Evolutionary conservation across 352 stramenopile species (phyloP).

Genomic region (Peronospora tabacina): DNA sequence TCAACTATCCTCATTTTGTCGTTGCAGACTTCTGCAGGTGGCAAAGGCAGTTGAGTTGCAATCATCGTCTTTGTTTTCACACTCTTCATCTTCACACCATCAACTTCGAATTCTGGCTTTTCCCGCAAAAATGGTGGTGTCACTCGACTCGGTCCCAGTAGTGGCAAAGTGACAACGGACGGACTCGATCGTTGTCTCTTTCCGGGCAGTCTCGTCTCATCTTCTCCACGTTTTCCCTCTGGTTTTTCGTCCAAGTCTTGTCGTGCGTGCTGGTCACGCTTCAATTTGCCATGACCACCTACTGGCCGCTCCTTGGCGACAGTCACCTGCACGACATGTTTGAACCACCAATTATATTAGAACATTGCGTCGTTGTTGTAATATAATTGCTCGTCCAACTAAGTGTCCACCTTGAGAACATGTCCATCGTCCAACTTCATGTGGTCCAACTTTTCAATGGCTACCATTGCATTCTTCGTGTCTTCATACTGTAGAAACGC

Average conservation of each 20-base stretch:
- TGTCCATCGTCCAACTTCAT: slow-evolving; percentile 58
- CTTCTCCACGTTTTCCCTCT: slow-evolving; percentile 11
- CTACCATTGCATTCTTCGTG: slow-evolving; percentile 28
- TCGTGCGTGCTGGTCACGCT: slow-evolving; percentile 51
- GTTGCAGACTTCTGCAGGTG: slow-evolving; percentile 3
- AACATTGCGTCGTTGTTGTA: not conserved
- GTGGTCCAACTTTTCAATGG: slow-evolving; percentile 60
- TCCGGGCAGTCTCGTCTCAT: slow-evolving; percentile 30
- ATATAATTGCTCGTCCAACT: not conserved
- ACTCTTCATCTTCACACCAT: not conserved
- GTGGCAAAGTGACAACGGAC: slow-evolving; percentile 13
- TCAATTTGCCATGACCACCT: slow-evolving; percentile 48
- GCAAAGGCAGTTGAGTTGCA: not conserved
- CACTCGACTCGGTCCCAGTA: slow-evolving; percentile 9
- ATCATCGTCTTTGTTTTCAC: slow-evolving; percentile 2
- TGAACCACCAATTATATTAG: not conserved
- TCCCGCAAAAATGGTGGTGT: slow-evolving; percentile 14
- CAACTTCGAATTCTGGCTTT: slow-evolving; percentile 5
- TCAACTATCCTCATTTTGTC: slow-evolving; percentile 7
- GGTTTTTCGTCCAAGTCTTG: slow-evolving; percentile 31
- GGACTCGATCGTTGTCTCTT: slow-evolving; percentile 66
- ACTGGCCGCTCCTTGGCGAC: slow-evolving; percentile 45
- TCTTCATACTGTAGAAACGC: slow-evolving; percentile 75
- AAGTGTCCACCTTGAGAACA: slow-evolving; percentile 49
- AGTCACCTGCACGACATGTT: slow-evolving; percentile 44